Evolutionary conservation across 1,284 basidiomycete genomes (phyloP), one percentile per base, ranked within the genome.

Genomic region (Ceratobasidium papillatum): DNA sequence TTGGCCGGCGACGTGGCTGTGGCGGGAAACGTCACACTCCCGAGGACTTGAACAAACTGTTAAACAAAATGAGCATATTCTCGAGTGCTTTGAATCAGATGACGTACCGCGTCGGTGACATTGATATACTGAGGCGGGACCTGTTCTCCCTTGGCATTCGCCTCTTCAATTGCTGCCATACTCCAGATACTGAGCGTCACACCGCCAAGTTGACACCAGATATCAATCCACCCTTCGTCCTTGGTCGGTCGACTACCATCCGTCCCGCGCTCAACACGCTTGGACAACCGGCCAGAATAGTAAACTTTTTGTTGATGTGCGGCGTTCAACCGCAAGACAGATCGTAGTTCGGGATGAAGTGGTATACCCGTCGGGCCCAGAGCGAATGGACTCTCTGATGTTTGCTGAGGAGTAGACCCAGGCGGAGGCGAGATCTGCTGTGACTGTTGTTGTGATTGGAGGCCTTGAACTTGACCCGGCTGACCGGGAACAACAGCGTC

Each of bases 111-210:
- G 82, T 96, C 94, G 11, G 93, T 95, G 74, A 91, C 88, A 82
- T 96, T 96, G 80, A 94, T 87, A 82, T 95, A 96, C 5, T 90
- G 86, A 12, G 94, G 94, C 3, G 94, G 94, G 3, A 94, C 93
- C 83, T 96, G 93, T 77, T 83, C 88, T 9, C 94, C 94, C 78
- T 90, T 85, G 78, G 87, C 88, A 78, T 89, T 94, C 3, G 94
- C 94, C 81, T 92, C 89, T 76, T 93, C 88, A 75, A 96, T 90
- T 77, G 91, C 88, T 78, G 88, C 87, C 89, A 95, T 95, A 81
- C 94, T 92, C 94, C 94, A 96, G 52, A 94, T 86, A 79, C 94
- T 96, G 73, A 98, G 87, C 8, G 94, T 96, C 8, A 95, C 98
- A 4, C 96, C 96, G 54, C 93, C 93, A 34, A 98, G 86, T 83